Base-by-base conservation (phyloP, 2,329 filamentous ascomycete genomes). In the Neobulgaria alba region DNA sequence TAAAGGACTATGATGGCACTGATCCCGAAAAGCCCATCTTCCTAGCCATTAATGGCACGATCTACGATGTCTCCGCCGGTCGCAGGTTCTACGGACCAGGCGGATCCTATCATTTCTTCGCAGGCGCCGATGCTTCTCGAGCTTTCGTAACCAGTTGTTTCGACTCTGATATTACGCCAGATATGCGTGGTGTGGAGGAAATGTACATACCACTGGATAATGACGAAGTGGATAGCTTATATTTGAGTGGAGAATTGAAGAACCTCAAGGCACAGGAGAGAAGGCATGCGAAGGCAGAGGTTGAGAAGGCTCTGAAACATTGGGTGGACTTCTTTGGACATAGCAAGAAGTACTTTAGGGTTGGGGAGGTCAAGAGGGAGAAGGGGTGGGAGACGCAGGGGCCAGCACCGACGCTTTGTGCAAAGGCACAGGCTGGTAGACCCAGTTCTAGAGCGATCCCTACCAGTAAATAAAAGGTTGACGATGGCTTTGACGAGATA, bases 141-240 rank as follows among this genome's bases (percentile, higher is more conserved):
- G 87, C 82, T 15, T 98, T 88, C 63, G 79, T 98, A 8, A 96
- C 92, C 2, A 87, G 86, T 14, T 98, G 92, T 63, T 98, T 98
- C 66, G 68, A 76, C 29, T 49, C 43, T 7, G 92, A 98, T 68
- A 69, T 80, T 21, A 92, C 81, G 2, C 73, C 84, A 3, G 92
- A 98, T 65, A 67, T 95, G 61, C 76, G 85, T 46, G 92, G 92
- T 33, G 82, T 86, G 3, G 92, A 96, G 66, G 74, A 80, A 48
- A 92, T 93, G 75, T 96, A 78, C 64, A 60, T 90, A 7, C 78
- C 78, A 2, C 53, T 77, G 23, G 77, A 82, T 59, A 71, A 81
- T 55, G 67, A 72, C 1, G 67, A 69, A 41, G 72, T 83, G 18
- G 83, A 89, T 60, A 54, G 58, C 26, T 63, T 73, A 55, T 80